Evolutionary conservation across 257 asterid species (phyloP), one percentile per base, ranked within the genome.

Genomic region (Solanum sitiens): DNA sequence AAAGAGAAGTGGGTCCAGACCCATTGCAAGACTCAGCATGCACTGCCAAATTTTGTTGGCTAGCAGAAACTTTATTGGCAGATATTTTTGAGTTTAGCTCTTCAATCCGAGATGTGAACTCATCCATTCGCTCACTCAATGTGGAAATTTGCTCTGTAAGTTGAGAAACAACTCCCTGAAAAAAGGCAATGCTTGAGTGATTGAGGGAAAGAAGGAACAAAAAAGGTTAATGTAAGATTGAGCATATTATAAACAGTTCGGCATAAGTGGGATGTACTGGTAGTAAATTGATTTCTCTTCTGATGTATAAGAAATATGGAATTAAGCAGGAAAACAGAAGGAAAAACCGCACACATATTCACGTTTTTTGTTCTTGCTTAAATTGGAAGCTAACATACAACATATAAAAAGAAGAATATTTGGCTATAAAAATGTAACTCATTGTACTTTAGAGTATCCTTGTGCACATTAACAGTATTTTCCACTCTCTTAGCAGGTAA

Each of bases 91-190:
- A 91, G 94, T 94, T 96, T 5, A 97, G 88, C 87, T 95, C 99
- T 92, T 97, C 99, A 40, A 97, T 93, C 74, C 96, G 92, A 32
- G 99, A 94, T 53, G 98, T 96, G 86, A 97, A 96, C 88, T 97
- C 99, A 82, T 97, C 98, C 99, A 97, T 97, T 87, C 99, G 93
- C 90, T 97, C 98, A 39, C 93, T 95, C 89, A 97, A 89, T 14
- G 97, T 97, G 59, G 98, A 95, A 83, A 97, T 95, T 91, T 97
- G 98, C 91, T 97, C 99, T 8, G 98, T 94, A 68, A 97, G 90
- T 91, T 95, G 99, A 89, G 93, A 93, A 53, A 94, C 93, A 39
- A 94, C 91, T 61, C 98, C 99, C 99, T 97, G 94, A 76, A 90
- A 93, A 77, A 77, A 89, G 89, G 42, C 65, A 61, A 67, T 45